A percentile compares a stretch with the other conserved stretches of the same genome.
Evolutionary conservation across 129 eudicot species (phyloP).

Genomic region (Centrapalus pauciflorus): DNA sequence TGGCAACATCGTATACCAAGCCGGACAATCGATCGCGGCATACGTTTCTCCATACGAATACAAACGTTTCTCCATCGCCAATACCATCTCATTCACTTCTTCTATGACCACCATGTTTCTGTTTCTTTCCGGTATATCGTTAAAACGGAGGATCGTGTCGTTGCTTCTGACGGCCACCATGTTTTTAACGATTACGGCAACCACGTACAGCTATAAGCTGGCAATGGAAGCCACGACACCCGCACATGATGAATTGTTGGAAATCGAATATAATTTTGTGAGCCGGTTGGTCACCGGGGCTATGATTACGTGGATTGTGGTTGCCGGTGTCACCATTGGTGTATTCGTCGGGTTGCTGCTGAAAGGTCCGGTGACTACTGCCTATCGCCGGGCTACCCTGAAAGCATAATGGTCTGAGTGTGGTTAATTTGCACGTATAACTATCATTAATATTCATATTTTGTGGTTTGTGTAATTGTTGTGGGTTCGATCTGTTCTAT

Average conservation of each 20-base stretch:
- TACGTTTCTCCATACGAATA: conserved; percentile 11
- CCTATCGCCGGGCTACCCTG: not conserved
- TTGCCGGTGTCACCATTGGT: conserved; percentile 6
- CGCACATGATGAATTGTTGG: not conserved
- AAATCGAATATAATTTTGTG: not conserved
- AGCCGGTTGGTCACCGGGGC: conserved; percentile 23
- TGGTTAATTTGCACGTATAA: too few relatives aligned
- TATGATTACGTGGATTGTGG: conserved; percentile 5
- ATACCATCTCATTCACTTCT: conserved; percentile 26
- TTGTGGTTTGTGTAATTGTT: too few relatives aligned
- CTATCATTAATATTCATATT: too few relatives aligned
- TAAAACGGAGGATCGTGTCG: conserved; percentile 15
- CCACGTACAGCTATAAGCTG: conserved; percentile 21
- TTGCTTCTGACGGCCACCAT: conserved; percentile 25
- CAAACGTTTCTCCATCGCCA: conserved; percentile 8
- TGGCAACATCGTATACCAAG: conserved; percentile 4
- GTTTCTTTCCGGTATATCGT: conserved; percentile 38
- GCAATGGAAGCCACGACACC: conserved; percentile 32
- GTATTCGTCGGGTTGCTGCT: not conserved
- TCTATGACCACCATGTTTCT: conserved; percentile 38
- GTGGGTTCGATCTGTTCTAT: too few relatives aligned
- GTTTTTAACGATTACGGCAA: conserved; percentile 29
- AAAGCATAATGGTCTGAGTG: not conserved
- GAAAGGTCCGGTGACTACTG: not conserved
- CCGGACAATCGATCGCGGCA: conserved; percentile 27